Conservation (phyloP, 768 basidiomycete species). For the Suillus sp. region DNA sequence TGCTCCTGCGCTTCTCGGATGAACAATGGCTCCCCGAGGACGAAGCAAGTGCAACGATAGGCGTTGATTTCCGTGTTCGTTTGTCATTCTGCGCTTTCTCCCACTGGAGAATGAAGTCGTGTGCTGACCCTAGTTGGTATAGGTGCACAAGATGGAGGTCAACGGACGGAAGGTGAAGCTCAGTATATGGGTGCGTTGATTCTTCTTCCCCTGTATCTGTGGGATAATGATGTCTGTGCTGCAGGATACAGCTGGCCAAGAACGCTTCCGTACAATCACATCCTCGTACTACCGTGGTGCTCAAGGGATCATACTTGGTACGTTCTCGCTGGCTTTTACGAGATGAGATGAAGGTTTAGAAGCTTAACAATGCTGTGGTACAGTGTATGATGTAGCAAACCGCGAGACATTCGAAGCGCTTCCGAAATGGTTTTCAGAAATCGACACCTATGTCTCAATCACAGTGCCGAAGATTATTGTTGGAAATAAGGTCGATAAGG, state of each 20-base stretch:
- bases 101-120: neutral
- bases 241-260: slow-evolving; percentile 95
- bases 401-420: slow-evolving; percentile 92
- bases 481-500: slow-evolving; percentile 94
- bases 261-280: slow-evolving; percentile 94
- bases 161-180: slow-evolving; percentile 86
- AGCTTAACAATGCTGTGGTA: neutral
- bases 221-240: neutral
- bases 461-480: slow-evolving; percentile 94
- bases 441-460: slow-evolving; percentile 88
- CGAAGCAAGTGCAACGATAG: slow-evolving; percentile 83
- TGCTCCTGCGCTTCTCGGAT: slow-evolving; percentile 93
- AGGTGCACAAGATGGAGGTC: slow-evolving; percentile 90
- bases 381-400: slow-evolving; percentile 95
- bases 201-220: neutral
- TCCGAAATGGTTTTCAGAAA: slow-evolving; percentile 89
- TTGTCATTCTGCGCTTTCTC: neutral
- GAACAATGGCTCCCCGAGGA: slow-evolving; percentile 94
- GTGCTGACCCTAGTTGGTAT: slow-evolving; percentile 10
- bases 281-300: slow-evolving; percentile 93
- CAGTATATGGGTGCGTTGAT: slow-evolving; percentile 84
- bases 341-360: too few species aligned
- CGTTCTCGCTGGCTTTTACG: slow-evolving; percentile 11
- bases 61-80: slow-evolving; percentile 83
- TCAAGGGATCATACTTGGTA: slow-evolving; percentile 79